Conservation (phyloP, 345 rosid genomes). For the Citrus hindsii region DNA sequence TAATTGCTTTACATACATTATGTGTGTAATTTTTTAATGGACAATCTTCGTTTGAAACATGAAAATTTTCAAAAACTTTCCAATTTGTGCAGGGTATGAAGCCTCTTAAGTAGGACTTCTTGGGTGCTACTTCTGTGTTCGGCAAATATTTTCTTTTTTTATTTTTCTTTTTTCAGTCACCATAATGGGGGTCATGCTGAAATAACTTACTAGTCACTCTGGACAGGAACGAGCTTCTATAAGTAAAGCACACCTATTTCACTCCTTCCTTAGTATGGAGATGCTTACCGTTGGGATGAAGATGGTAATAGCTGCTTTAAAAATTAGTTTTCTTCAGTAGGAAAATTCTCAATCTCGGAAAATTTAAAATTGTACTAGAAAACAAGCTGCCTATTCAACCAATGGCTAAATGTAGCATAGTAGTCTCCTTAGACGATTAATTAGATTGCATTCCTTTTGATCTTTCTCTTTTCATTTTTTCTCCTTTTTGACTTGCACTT, state of each 20-base stretch:
- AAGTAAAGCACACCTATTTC: neutral
- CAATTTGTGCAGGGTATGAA: slow-evolving; percentile 61
- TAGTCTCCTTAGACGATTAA: neutral
- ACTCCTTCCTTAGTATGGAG: neutral
- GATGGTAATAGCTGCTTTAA: neutral
- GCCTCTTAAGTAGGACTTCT: slow-evolving; percentile 58
- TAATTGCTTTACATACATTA: neutral
- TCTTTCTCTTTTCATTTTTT: neutral
- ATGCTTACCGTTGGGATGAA: neutral
- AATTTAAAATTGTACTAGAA: neutral
- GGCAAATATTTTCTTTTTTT: neutral
- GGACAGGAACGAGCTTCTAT: neutral
- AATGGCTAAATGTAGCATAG: neutral
- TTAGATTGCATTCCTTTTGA: neutral
- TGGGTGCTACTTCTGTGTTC: neutral
- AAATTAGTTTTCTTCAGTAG: neutral
- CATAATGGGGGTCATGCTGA: neutral
- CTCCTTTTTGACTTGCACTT: neutral
- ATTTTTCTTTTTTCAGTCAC: neutral
- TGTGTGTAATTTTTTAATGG: neutral
- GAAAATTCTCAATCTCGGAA: neutral
- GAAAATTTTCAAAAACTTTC: neutral
- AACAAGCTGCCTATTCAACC: neutral
- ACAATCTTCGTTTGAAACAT: neutral
- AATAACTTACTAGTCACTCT: neutral